Evolutionary conservation across 805 yeast species (phyloP), one percentile per base, ranked within the genome.

Genomic region (Candida qinlingensis): DNA sequence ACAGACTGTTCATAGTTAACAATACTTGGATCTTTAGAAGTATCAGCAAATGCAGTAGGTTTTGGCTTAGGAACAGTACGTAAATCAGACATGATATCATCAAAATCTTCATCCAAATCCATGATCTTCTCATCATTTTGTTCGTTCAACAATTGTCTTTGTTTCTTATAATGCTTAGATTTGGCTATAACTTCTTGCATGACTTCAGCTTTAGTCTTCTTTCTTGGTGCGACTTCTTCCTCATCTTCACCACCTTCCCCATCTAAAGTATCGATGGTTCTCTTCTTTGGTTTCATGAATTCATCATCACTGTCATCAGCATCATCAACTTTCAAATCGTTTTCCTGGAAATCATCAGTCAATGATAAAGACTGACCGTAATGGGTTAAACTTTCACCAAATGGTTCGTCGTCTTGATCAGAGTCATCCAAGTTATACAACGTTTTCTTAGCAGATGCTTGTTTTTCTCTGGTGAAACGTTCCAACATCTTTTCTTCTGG

Each of bases 401-500:
- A 80, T 42, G 60, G 67, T n/a, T 55, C 63, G 44, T 62, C 64
- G 31, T 72, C 80, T 26, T 77, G 80, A 45, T 77, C 82, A 27
- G 50, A 47, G 55, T 85, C 94, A 30, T 87, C 92, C 45, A 91
- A 77, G 61, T 87, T 85, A 59, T 80, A 92, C 53, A 87, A 60
- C 31, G 81, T 78, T 39, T 74, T 70, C 56, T 76, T 82, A 26
- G 76, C 70, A n/a, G 79, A 70, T 50, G 77, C 76, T 64, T 89
- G 95, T 63, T 87, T 77, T 70, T 92, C 98, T 48, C 84, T 80
- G 4, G 97, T 87, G 71, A 89, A 94, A 71, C 99, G 82, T 62
- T 86, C 96, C 68, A 94, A 77, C 96, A 90, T 90, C 66, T 86
- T 88, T 57, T 94, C 97, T 66, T 94, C 98, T 10, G 82, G 82